Evolutionary conservation across 495 filamentous ascomycete species (phyloP).

Genomic region (Polyplosphaeria fusca): DNA sequence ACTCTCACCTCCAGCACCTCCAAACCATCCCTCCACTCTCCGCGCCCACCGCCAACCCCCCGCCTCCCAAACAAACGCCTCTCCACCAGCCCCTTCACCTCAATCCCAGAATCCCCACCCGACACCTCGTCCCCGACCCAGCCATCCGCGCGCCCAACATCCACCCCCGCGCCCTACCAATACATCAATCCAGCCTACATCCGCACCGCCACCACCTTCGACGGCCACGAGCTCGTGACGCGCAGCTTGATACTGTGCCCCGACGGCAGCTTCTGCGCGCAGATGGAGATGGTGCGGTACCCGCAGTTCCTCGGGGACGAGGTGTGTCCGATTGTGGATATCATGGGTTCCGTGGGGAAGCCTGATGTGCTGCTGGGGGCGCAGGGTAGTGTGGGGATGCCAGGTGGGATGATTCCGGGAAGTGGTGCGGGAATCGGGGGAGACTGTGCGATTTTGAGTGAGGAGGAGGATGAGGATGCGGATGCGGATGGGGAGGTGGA

Average conservation of each 20-base stretch:
- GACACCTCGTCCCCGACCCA: not conserved
- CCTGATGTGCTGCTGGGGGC: not conserved
- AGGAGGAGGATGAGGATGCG: not conserved
- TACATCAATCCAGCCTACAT: conserved; percentile 10
- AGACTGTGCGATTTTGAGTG: not conserved
- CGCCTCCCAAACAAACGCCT: not conserved
- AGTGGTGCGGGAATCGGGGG: not conserved
- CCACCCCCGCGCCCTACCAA: not conserved
- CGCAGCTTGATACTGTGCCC: not conserved
- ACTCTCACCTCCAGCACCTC: not conserved
- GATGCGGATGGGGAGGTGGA: not conserved
- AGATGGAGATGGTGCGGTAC: conserved; percentile 11
- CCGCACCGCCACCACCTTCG: not conserved
- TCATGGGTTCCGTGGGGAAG: not conserved
- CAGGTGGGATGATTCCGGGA: not conserved
- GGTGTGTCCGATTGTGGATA: not conserved
- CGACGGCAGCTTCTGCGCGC: conserved; percentile 9
- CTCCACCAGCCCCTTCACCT: not conserved
- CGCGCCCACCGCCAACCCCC: not conserved
- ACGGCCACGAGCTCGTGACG: conserved; percentile 7
- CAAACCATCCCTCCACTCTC: not conserved
- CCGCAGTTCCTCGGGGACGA: not conserved
- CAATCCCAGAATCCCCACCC: not conserved
- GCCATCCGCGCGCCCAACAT: not conserved
- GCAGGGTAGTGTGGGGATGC: not conserved